Percentiles rank a stretch among this genome's conserved stretches.
Evolutionary conservation across 2,329 filamentous ascomycete species (phyloP).

Genomic region (Dactylellina cionopaga): DNA sequence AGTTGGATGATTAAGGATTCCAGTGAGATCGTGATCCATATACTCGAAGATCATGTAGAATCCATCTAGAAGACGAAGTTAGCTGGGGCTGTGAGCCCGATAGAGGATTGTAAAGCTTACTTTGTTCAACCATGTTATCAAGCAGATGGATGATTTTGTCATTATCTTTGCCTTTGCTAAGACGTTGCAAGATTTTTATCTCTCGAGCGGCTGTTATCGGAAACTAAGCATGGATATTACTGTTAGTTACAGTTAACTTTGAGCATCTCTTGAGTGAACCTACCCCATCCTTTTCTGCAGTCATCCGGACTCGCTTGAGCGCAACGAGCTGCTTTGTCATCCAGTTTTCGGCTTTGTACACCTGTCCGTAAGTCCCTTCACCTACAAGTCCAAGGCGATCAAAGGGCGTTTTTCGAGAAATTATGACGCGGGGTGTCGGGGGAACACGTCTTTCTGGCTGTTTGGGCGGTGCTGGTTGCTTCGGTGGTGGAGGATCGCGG

Average conservation of each 20-base stretch:
- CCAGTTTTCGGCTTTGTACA: slow-evolving; percentile 93
- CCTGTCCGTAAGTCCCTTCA: slow-evolving; percentile 76
- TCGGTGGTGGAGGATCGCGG: slow-evolving; percentile 4
- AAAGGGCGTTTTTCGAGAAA: slow-evolving; percentile 52
- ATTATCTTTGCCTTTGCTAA: slow-evolving; percentile 70
- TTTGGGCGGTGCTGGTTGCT: slow-evolving; percentile 5
- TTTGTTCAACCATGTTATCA: slow-evolving; percentile 97
- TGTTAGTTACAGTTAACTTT: slow-evolving; percentile 28
- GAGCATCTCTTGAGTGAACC: slow-evolving; percentile 30
- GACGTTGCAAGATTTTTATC: slow-evolving; percentile 88
- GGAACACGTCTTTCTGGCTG: neutral
- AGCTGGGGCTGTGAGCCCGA: neutral
- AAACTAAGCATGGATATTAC: slow-evolving; percentile 67
- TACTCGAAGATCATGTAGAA: slow-evolving; percentile 99
- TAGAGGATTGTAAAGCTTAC: slow-evolving; percentile 37
- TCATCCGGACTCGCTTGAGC: slow-evolving; percentile 91
- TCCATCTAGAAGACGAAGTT: slow-evolving; percentile 67
- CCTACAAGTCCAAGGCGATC: slow-evolving; percentile 57
- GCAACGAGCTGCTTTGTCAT: slow-evolving; percentile 86
- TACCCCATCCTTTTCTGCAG: slow-evolving; percentile 82
- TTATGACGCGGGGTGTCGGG: slow-evolving; percentile 42
- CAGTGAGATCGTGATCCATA: slow-evolving; percentile 92
- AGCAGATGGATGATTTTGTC: slow-evolving; percentile 81
- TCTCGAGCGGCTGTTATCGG: slow-evolving; percentile 90
- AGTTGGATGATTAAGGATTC: slow-evolving; percentile 90